Evolutionary conservation across 768 basidiomycete genomes (phyloP), one percentile per base, ranked within the genome.

Genomic region (Tephrocybe sp.): DNA sequence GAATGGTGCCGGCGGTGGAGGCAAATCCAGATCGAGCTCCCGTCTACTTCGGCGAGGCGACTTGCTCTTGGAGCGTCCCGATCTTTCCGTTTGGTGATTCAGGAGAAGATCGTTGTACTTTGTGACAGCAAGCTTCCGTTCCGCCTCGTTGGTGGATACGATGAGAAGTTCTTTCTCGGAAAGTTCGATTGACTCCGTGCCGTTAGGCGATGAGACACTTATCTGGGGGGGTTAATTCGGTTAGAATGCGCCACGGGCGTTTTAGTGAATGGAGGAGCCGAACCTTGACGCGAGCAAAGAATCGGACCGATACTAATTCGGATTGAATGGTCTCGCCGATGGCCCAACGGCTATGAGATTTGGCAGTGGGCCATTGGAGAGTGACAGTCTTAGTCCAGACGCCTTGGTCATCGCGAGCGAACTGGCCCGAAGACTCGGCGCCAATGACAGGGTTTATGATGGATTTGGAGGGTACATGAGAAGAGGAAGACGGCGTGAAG

Each of bases 301-400:
- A 93, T 62, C 77, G 78, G 45, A 90, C 78, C 44, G 79, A 76
- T 12, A 79, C 82, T 56, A 86, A 65, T 43, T 80, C 74, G 34
- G 85, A 85, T 54, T 77, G 72, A 56, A 89, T 78, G 22, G 87
- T 86, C 71, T 91, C 89, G 9, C 90, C 90, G 49, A 87, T 78
- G 8, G 88, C 79, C 87, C 90, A 92, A 16, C 86, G 81, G 59
- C 78, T 83, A 50, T 77, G 77, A 3, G 85, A 80, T 60, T 84
- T 86, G 46, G 77, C 66, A 28, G 79, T 76, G 12, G 89, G 87
- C 85, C 89, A 88, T 56, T 85, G 83, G 34, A 89, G 66, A 7
- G 83, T 83, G 37, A 90, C 67, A 1, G 78, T 85, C 62, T 84
- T 84, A 31, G 66, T 75, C 80, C 80, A 86, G 6, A 82, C 66